Percentiles rank a stretch among this genome's conserved stretches.
These are phyloP conservation scores for Fusarium sp. DNA, from an alignment of 2,329 filamentous ascomycete genomes.

Conservation along the genomic window DNA sequence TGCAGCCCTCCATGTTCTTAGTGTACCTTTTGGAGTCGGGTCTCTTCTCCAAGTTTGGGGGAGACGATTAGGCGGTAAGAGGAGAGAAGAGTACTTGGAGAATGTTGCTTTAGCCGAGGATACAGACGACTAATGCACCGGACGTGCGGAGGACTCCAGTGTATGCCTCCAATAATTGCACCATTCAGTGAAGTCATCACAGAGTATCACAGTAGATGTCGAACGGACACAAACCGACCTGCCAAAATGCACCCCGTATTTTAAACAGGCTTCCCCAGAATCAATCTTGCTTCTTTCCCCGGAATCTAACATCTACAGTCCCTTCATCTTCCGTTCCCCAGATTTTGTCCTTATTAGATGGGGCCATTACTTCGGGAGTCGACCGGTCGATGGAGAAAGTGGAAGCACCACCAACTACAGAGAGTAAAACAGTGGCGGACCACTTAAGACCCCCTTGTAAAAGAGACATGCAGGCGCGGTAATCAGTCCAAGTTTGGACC, in stretches of 20 bases:
- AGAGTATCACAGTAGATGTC: background rate
- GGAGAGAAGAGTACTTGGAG: constrained; percentile 30
- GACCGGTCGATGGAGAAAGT: constrained; percentile 29
- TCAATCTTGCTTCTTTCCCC: constrained; percentile 29
- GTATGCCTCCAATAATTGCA: background rate
- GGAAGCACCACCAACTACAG: constrained; percentile 18
- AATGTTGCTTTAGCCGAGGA: constrained; percentile 34
- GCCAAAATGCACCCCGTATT: constrained; percentile 18
- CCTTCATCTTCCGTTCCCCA: constrained; percentile 24
- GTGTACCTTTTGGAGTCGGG: background rate
- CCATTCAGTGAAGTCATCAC: constrained; percentile 10
- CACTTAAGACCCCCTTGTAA: constrained; percentile 17
- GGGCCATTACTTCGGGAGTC: constrained; percentile 24
- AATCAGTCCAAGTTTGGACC: constrained; percentile 36
- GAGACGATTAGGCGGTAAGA: constrained; percentile 12
- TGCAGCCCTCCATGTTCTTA: constrained; percentile 28
- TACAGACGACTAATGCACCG: constrained; percentile 4
- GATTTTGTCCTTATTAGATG: constrained; percentile 14
- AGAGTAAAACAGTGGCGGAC: constrained; percentile 3
- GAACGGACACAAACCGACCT: background rate
- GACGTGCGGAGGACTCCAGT: constrained; percentile 30
- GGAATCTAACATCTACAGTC: constrained; percentile 23
- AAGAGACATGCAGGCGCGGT: constrained; percentile 14
- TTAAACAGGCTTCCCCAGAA: constrained; percentile 36
- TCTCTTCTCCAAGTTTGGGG: constrained; percentile 24